Percentiles rank a stretch among this genome's conserved stretches.
phyloP scores from a whole-genome alignment of 148 eudicot species.

The Bassia scoparia region DNA sequence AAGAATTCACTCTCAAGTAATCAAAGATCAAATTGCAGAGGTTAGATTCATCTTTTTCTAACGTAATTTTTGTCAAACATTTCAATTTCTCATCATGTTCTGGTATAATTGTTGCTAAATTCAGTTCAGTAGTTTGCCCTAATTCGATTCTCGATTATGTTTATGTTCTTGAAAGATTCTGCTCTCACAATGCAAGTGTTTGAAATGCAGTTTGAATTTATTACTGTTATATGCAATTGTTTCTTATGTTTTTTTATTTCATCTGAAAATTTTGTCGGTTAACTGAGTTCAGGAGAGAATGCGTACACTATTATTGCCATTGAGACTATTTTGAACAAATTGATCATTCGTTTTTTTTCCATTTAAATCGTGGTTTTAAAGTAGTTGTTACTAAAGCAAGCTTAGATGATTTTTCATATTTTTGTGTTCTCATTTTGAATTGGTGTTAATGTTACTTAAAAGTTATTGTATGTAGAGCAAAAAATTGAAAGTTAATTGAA shows the following conservation, averaged over 20 bases:
- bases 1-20: not conserved
- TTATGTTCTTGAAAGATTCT: not conserved
- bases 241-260: not conserved
- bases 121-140: slow-evolving; percentile 11
- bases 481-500: no score
- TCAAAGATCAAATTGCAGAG: not conserved
- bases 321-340: no score
- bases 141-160: not conserved
- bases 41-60: not conserved
- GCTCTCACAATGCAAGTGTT: not conserved
- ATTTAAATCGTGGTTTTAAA: no score
- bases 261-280: not conserved
- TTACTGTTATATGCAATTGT: not conserved
- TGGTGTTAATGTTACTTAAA: no score
- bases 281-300: not conserved
- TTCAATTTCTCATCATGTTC: not conserved
- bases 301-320: not conserved
- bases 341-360: no score
- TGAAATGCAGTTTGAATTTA: not conserved
- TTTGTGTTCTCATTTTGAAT: no score
- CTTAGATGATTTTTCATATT: no score
- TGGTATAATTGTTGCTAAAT: not conserved
- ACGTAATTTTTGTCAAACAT: no score
- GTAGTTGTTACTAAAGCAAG: no score
- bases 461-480: no score